Percentiles rank a stretch among this genome's conserved stretches.
phyloP scores from a whole-genome alignment of 129 eudicot genomes.

The Arctium lappa region DNA sequence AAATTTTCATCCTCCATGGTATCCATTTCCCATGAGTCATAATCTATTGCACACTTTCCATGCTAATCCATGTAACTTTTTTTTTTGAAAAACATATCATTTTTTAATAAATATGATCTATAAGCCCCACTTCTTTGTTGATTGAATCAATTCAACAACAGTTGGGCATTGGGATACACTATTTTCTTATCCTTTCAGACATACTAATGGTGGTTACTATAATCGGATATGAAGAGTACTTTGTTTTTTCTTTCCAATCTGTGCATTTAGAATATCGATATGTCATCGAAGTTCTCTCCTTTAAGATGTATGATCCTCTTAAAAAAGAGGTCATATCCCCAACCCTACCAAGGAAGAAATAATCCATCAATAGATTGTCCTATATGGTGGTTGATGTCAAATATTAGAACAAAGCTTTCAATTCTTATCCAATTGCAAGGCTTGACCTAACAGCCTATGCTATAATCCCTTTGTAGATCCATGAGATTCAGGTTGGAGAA shows the following conservation, averaged over 20 bases:
- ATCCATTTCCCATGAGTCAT: background rate
- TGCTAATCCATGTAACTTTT: background rate
- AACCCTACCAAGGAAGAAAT: background rate
- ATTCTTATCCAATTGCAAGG: background rate
- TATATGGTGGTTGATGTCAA: background rate
- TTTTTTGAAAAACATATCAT: too few species aligned
- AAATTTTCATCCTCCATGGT: background rate
- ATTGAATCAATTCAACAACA: too few species aligned
- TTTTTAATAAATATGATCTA: background rate
- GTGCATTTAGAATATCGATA: too few species aligned
- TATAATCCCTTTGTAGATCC: background rate
- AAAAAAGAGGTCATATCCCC: background rate
- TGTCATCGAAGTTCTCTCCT: too few species aligned
- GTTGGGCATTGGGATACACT: too few species aligned
- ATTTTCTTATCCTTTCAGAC: too few species aligned
- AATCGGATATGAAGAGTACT: too few species aligned
- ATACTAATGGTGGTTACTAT: too few species aligned
- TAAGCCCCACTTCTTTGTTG: background rate
- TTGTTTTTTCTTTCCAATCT: too few species aligned
- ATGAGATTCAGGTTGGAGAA: background rate
- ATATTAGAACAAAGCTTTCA: too few species aligned
- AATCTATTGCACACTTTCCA: background rate
- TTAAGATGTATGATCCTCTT: background rate
- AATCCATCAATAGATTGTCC: background rate
- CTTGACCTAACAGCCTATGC: background rate